Base-by-base conservation (phyloP, 2,329 filamentous ascomycete genomes). In the Exophiala bonariae region DNA sequence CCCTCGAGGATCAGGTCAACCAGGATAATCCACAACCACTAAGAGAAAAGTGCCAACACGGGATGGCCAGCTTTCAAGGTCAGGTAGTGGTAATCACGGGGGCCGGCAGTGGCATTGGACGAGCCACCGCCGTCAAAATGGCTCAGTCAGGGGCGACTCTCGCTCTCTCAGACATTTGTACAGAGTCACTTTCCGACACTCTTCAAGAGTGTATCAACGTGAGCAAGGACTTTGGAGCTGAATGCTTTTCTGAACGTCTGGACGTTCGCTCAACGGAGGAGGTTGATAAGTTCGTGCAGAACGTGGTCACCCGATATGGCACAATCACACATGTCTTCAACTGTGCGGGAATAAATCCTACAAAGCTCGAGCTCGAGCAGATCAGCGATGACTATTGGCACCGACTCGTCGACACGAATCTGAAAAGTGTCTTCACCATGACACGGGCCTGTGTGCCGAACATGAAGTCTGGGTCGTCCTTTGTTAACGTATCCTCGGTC, bases 331-430 rank as follows among this genome's bases (percentile, higher is more conserved):
- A 66, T 39, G 61, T 72, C 3, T 71, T 72, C 56, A 69, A 69
- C 53, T 73, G 73, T 44, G 64, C 68, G 5, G 74, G 74, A 26
- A 62, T 77, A n/a, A 77, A 77, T 51, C 74, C 74, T 2, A 75
- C 70, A 1, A 59, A 61, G 1, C 62, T 70, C 18, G 59, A 67
- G 3, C 64, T 75, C 20, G 65, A 64, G 23, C 60, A 67, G 3
- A 69, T 68, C 1, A 64, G 65, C 2, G 71, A 79, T 46, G 72
- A 63, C 9, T 79, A 75, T 55, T 76, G 68, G 62, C 67, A 73
- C 51, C 70, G 66, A 35, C 61, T 77, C 6, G 61, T 77, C 17
- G 66, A 68, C 42, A 68, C 67, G 0, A 77, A 77, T 48, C 54
- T 77, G 9, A 68, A 67, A 28, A 72, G 72, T 6, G 66, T 68